Evolutionary conservation across 805 yeast species (phyloP).

Genomic region (Saccharomycopsis sp.): DNA sequence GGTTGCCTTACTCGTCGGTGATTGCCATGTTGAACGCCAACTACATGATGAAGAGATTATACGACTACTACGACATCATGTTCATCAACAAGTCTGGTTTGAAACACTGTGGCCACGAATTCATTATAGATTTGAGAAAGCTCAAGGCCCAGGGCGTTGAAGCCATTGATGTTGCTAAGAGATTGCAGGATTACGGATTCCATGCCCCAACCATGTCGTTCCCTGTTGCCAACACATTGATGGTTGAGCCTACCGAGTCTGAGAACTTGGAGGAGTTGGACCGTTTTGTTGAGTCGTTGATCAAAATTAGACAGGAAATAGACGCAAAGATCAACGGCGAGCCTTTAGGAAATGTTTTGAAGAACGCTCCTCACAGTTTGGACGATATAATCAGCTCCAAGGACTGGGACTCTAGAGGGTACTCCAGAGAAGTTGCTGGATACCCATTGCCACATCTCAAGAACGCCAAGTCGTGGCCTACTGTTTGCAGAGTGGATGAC

Average conservation of each 20-base stretch:
- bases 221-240: constrained; percentile 95
- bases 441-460: constrained; percentile 77
- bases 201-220: constrained; percentile 99
- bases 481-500: constrained; percentile 88
- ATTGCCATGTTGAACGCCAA: constrained; percentile 93
- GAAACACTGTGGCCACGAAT: constrained; percentile 93
- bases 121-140: constrained; percentile 83
- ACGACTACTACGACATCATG: constrained; percentile 64
- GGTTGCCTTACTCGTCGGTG: constrained; percentile 79
- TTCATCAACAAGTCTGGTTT: constrained; percentile 57
- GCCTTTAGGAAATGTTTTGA: constrained; percentile 61
- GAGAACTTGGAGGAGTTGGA: constrained; percentile 85
- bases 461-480: constrained; percentile 87
- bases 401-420: constrained; percentile 83
- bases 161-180: constrained; percentile 94
- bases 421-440: constrained; percentile 89
- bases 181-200: constrained; percentile 96
- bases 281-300: constrained; percentile 82
- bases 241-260: constrained; percentile 98
- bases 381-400: constrained; percentile 60
- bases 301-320: constrained; percentile 78
- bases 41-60: constrained; percentile 81
- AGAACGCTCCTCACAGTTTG: constrained; percentile 89
- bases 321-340: constrained; percentile 61
- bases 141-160: constrained; percentile 75